These are phyloP conservation scores for Colletotrichum sp. DNA, from an alignment of 2,329 filamentous ascomycete genomes.

Conservation along the genomic window DNA sequence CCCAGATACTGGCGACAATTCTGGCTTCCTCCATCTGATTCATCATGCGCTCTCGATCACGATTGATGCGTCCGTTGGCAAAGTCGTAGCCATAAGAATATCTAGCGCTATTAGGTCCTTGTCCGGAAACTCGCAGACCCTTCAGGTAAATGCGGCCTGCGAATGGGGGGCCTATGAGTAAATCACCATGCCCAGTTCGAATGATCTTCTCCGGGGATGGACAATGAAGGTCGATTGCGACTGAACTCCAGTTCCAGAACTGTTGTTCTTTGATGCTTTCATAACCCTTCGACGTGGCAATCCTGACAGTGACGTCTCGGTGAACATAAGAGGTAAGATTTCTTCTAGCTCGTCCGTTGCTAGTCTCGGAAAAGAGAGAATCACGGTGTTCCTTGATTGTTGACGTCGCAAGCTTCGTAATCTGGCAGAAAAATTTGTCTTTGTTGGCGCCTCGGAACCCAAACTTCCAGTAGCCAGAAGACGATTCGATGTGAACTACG, in stretches of 20 bases:
- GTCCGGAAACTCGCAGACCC: neutral
- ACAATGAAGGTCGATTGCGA: neutral
- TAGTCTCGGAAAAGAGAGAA: neutral
- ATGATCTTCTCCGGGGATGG: neutral
- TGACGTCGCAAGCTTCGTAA: neutral
- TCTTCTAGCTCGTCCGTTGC: neutral
- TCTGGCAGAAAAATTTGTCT: neutral
- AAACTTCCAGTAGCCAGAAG: neutral
- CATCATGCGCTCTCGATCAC: neutral
- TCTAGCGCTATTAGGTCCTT: accelerated
- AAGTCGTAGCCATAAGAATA: neutral
- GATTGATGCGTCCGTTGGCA: neutral
- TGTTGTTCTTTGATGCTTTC: accelerated
- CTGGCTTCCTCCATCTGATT: accelerated
- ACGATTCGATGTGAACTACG: neutral
- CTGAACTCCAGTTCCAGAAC: neutral
- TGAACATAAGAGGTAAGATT: accelerated
- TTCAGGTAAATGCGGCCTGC: neutral
- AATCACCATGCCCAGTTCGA: neutral
- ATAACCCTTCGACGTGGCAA: neutral
- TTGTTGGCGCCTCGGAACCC: neutral
- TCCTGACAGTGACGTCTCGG: neutral
- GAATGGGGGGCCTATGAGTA: neutral
- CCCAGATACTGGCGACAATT: neutral
- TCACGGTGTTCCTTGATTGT: neutral